phyloP scores from a whole-genome alignment of 1,284 basidiomycete species.

The Waitea zeae region DNA sequence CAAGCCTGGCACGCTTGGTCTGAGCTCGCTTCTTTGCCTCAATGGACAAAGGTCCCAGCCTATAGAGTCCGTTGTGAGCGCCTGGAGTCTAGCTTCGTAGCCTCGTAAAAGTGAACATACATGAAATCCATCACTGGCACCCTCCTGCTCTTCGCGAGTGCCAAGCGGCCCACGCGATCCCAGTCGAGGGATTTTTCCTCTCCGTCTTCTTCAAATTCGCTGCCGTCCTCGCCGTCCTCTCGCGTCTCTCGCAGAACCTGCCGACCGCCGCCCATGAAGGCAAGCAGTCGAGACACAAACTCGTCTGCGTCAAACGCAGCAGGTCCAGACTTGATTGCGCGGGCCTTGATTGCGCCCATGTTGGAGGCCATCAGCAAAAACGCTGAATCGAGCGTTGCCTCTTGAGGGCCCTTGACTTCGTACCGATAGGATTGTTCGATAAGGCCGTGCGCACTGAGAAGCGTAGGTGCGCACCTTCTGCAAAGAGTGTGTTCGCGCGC shows the following conservation, averaged over 20 bases:
- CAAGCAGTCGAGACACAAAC: conserved; percentile 54
- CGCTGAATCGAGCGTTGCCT: conserved; percentile 67
- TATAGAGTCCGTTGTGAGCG: conserved; percentile 11
- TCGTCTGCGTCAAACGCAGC: conserved; percentile 77
- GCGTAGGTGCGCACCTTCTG: conserved; percentile 25
- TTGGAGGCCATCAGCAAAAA: conserved; percentile 52
- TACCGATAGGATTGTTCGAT: not conserved
- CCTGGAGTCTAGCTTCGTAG: not conserved
- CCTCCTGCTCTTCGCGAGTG: conserved; percentile 55
- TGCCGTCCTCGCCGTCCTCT: conserved; percentile 29
- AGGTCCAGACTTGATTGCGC: conserved; percentile 69
- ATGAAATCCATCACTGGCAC: conserved; percentile 67
- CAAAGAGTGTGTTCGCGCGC: conserved; percentile 40
- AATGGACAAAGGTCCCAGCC: conserved; percentile 63
- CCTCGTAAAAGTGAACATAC: conserved; percentile 21
- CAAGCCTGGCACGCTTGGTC: conserved; percentile 46
- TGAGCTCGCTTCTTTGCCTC: conserved; percentile 55
- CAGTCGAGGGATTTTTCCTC: conserved; percentile 39
- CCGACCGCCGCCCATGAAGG: conserved; percentile 53
- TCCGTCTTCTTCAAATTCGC: conserved; percentile 20
- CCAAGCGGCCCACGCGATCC: conserved; percentile 58
- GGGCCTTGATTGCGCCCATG: conserved; percentile 61
- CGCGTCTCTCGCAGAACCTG: conserved; percentile 21
- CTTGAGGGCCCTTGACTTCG: conserved; percentile 65
- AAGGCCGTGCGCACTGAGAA: conserved; percentile 3